Percentiles rank a stretch among this genome's conserved stretches.
These are phyloP conservation scores for Eutrema heterophyllum DNA, from an alignment of 345 rosid genomes.

Conservation along the genomic window DNA sequence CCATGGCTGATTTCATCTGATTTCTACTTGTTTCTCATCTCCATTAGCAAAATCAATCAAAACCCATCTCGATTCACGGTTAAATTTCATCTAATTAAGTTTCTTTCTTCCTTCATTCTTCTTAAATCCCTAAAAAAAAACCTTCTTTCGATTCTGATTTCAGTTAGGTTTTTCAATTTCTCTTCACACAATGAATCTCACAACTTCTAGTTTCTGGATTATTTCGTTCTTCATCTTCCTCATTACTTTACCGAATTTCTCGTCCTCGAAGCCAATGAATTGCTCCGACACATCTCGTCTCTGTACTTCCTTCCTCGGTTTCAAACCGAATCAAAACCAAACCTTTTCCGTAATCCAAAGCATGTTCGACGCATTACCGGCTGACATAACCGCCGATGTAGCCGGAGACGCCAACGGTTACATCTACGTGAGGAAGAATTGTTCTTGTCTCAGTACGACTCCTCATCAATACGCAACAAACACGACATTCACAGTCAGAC, in stretches of 20 bases:
- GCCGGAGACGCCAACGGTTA: constrained; percentile 39
- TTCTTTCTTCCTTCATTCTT: neutral
- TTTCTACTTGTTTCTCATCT: constrained; percentile 5
- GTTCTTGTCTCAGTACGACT: constrained; percentile 63
- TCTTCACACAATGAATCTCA: constrained; percentile 34
- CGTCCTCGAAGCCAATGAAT: constrained; percentile 57
- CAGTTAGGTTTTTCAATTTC: neutral
- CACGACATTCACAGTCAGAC: constrained; percentile 74
- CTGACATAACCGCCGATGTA: constrained; percentile 52
- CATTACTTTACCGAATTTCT: constrained; percentile 10
- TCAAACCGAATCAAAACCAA: constrained; percentile 57
- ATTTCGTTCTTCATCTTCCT: constrained; percentile 20
- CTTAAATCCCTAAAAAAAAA: neutral
- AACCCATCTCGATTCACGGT: constrained; percentile 14
- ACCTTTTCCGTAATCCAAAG: constrained; percentile 63
- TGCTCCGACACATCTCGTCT: constrained; percentile 80
- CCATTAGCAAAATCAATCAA: constrained; percentile 9
- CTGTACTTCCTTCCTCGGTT: constrained; percentile 86
- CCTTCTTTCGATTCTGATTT: neutral
- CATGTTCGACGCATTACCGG: constrained; percentile 82
- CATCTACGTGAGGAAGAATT: constrained; percentile 71
- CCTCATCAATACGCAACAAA: constrained; percentile 62
- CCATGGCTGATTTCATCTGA: constrained; percentile 23
- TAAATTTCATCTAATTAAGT: neutral
- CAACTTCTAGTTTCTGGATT: constrained; percentile 20